These are phyloP conservation scores for Eutrema heterophyllum DNA, from an alignment of 345 rosid species.

Conservation along the genomic window DNA sequence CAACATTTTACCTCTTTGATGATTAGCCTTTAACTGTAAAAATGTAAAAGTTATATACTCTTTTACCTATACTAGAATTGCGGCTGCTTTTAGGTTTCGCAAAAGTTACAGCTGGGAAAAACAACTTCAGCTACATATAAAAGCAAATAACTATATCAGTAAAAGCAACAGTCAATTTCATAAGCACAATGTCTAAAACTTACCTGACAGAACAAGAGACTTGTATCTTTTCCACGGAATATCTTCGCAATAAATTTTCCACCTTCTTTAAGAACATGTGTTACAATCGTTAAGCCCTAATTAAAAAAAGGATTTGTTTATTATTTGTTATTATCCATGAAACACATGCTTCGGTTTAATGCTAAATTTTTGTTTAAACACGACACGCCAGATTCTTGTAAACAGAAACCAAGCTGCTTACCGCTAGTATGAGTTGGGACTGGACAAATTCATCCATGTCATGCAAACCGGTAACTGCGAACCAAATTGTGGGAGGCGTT, in stretches of 20 bases:
- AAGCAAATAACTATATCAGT: slow-evolving; percentile 5
- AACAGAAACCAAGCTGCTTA: too few species aligned
- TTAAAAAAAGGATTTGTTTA: background rate
- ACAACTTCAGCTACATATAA: slow-evolving; percentile 73
- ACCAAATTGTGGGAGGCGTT: too few species aligned
- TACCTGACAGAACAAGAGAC: slow-evolving; percentile 93
- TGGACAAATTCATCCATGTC: too few species aligned
- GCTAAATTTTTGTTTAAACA: background rate
- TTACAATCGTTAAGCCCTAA: slow-evolving; percentile 88
- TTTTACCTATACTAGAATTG: slow-evolving; percentile 93
- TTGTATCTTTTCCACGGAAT: slow-evolving; percentile 99
- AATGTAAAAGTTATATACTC: background rate
- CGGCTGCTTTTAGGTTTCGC: slow-evolving; percentile 99
- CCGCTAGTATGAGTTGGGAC: too few species aligned
- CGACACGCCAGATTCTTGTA: background rate
- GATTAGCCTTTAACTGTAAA: slow-evolving; percentile 14
- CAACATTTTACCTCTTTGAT: slow-evolving; percentile 9
- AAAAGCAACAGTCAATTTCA: background rate
- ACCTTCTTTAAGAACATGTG: slow-evolving; percentile 85
- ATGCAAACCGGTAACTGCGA: too few species aligned
- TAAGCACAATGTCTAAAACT: slow-evolving; percentile 3
- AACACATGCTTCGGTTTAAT: background rate
- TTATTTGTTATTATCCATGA: background rate
- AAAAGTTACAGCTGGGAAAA: too few species aligned
- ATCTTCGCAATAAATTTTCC: slow-evolving; percentile 91